Base-by-base conservation (phyloP, 495 filamentous ascomycete genomes). In the Aspergillus leporis region DNA sequence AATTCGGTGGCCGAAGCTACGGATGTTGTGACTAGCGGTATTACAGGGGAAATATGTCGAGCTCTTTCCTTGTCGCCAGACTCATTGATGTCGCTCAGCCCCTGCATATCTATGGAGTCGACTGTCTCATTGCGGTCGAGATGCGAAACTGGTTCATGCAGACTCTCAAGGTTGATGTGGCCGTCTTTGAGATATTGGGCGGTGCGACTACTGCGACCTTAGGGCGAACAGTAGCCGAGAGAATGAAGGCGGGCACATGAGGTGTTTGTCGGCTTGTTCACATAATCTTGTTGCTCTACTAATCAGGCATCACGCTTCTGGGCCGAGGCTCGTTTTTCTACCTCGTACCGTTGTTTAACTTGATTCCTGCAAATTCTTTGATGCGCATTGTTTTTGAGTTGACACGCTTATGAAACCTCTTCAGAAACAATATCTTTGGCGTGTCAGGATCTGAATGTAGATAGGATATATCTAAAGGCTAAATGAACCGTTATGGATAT, bases 221-320 rank as follows among this genome's bases (percentile, higher is more conserved):
- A 2, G 89, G 61, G 34, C 34, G 13, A 36, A 12, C 13, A 14
- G 34, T 36, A 10, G 34, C 13, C 2, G 41, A 3, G 16, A 45
- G 19, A 19, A 45, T 6, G 9, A n/a, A 45, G 16, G 8, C 18
- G 2, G 34, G 14, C 3, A 19, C 6, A 45, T 3, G n/a, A 45
- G 16, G 2, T 45, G 41, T 14, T 5, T 21, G 41, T n/a, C 14
- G 14, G 41, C 5, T 21, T 18, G 16, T 45, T 45, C 16, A 45
- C 41, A 45, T 36, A 10, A 14, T 36, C 13, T 36, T 12, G 9
- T 36, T 36, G 9, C 9, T 14, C 13, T 14, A 14, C 9, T 36
- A 36, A 28, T 28, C 25, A 28, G 25, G 3, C 3, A 28, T 28
- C 25, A 28, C 25, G 6, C 25, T 28, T 6, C 3, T 3, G 25